Conservation (phyloP, 2,329 filamentous ascomycete genomes). For the Zasmidium cellare region DNA sequence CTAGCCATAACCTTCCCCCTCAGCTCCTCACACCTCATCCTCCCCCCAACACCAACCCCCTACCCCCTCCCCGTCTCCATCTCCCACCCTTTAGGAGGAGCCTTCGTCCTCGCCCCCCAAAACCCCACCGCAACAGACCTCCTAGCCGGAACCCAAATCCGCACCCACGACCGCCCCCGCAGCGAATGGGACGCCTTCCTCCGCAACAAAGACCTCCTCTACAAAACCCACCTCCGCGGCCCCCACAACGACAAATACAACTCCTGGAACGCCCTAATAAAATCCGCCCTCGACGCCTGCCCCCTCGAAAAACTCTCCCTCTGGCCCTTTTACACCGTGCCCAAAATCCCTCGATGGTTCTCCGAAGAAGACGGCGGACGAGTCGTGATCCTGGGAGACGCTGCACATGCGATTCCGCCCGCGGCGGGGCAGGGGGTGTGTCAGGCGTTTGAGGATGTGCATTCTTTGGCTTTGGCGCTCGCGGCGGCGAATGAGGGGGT, state of each 20-base stretch:
- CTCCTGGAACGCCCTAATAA: constrained; percentile 7
- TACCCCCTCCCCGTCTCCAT: constrained; percentile 32
- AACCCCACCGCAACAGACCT: constrained; percentile 34
- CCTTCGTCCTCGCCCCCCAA: constrained; percentile 39
- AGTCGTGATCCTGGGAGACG: constrained; percentile 3
- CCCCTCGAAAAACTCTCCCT: constrained; percentile 6
- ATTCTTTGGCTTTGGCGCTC: neutral
- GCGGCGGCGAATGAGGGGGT: neutral
- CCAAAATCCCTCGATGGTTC: neutral
- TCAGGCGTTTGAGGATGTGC: constrained; percentile 7
- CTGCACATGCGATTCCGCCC: constrained; percentile 6
- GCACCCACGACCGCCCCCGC: constrained; percentile 30
- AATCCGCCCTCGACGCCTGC: constrained; percentile 8
- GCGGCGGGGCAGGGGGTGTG: constrained; percentile 5
- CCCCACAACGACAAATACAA: neutral
- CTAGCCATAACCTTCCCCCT: neutral
- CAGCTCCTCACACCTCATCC: neutral
- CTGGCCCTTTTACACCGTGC: constrained; percentile 16
- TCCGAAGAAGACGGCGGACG: neutral
- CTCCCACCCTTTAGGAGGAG: constrained; percentile 28
- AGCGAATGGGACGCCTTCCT: constrained; percentile 35
- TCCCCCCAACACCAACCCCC: constrained; percentile 6
- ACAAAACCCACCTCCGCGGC: too few species aligned
- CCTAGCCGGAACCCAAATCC: constrained; percentile 36
- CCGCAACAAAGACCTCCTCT: constrained; percentile 23